phyloP scores from a whole-genome alignment of 495 filamentous ascomycete genomes.

The Penicillium silybi region DNA sequence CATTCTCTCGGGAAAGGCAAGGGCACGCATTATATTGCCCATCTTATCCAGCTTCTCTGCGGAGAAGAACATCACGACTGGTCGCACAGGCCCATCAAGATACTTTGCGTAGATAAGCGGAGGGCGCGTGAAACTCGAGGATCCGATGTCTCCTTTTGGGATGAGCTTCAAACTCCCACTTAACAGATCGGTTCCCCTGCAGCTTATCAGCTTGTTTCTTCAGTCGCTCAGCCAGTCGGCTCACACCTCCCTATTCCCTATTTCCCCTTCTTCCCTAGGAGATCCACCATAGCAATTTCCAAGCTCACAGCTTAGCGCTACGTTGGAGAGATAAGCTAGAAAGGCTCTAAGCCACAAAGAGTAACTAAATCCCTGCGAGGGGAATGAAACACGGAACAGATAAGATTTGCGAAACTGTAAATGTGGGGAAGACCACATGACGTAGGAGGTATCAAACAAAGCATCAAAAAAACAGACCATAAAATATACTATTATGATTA shows the following conservation, averaged over 20 bases:
- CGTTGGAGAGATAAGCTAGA: constrained; percentile 1
- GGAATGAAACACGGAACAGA: constrained; percentile 1
- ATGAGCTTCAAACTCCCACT: no score
- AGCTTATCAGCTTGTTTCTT: no score
- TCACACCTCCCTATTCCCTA: no score
- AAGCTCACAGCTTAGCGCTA: background rate
- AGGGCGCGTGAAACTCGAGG: no score
- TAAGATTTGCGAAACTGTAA: background rate
- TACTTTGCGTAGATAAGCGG: background rate
- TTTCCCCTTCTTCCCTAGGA: background rate
- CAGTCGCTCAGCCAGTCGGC: background rate
- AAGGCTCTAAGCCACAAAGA: constrained; percentile 4
- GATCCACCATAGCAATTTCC: background rate
- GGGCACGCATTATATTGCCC: background rate
- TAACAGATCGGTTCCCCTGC: no score
- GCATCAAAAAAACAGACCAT: constrained; percentile 1
- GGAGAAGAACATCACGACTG: background rate
- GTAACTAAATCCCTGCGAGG: constrained; percentile 13
- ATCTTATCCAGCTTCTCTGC: background rate
- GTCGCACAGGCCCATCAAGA: background rate
- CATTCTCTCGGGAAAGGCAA: background rate
- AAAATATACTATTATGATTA: constrained; percentile 10
- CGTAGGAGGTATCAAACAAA: constrained; percentile 6
- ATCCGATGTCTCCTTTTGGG: no score
- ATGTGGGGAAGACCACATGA: constrained; percentile 1